Percentiles rank a stretch among this genome's conserved stretches.
Conservation (phyloP, 2,329 filamentous ascomycete genomes). For the Cercospora zeae-maydis region DNA sequence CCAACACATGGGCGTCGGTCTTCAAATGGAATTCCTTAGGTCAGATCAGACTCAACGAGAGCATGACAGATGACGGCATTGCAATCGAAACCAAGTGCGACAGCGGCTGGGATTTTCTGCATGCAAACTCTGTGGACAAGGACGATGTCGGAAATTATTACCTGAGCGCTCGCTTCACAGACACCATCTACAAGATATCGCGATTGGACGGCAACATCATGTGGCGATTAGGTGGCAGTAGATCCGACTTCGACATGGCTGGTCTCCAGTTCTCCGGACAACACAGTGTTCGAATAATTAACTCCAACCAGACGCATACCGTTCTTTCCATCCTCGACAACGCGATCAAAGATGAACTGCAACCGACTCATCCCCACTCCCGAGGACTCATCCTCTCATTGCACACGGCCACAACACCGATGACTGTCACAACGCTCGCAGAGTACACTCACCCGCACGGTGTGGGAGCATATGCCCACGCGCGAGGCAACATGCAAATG, state of each 20-base stretch:
- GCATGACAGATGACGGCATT: conserved; percentile 6
- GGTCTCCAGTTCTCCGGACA: conserved; percentile 43
- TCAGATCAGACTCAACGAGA: conserved; percentile 15
- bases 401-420: conserved; percentile 14
- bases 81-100: neutral
- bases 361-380: conserved; percentile 14
- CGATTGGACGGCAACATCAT: conserved; percentile 45
- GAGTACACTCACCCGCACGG: conserved; percentile 18
- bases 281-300: conserved; percentile 46
- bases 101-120: conserved; percentile 12
- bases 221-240: conserved; percentile 45
- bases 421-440: conserved; percentile 8
- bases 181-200: conserved; percentile 48
- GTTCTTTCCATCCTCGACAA: conserved; percentile 52
- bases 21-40: conserved; percentile 18
- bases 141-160: conserved; percentile 47
- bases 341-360: conserved; percentile 34
- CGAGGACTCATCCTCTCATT: conserved; percentile 20
- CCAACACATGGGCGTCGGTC: conserved; percentile 9
- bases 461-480: conserved; percentile 44
- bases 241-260: conserved; percentile 17
- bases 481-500: conserved; percentile 32
- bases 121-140: conserved; percentile 40
- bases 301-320: conserved; percentile 41
- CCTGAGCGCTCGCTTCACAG: conserved; percentile 50